Conservation (phyloP, 257 asterid species). For the Euphrasia confusa region DNA sequence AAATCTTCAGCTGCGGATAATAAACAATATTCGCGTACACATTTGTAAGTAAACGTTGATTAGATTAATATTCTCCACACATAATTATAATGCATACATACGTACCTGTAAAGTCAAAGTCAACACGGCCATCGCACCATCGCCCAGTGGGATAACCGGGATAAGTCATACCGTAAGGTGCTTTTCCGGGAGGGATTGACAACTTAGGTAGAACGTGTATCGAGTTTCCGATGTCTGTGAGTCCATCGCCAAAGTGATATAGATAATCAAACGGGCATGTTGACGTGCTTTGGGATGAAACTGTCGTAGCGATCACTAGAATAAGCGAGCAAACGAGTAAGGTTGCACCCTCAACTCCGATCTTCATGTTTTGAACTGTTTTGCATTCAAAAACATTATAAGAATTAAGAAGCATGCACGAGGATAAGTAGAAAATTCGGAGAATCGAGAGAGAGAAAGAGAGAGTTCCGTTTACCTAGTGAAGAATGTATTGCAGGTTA, state of each 20-base stretch:
- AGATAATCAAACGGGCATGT: background rate
- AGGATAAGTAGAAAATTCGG: too few relatives aligned
- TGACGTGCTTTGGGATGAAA: background rate
- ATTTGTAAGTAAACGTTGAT: background rate
- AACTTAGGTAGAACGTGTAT: background rate
- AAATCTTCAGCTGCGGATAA: slow-evolving; percentile 22
- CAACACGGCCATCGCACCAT: slow-evolving; percentile 6
- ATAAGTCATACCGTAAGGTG: slow-evolving; percentile 3
- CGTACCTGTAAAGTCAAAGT: background rate
- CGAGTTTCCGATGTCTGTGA: slow-evolving; percentile 1
- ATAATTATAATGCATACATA: too few relatives aligned
- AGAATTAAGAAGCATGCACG: too few relatives aligned
- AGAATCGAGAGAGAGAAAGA: too few relatives aligned
- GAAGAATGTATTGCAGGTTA: too few relatives aligned
- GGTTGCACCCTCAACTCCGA: background rate
- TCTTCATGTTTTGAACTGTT: background rate
- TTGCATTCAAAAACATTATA: background rate
- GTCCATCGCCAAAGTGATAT: background rate
- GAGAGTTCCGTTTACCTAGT: too few relatives aligned
- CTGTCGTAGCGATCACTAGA: background rate
- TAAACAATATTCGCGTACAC: background rate
- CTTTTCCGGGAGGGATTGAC: background rate
- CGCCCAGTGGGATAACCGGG: slow-evolving; percentile 13
- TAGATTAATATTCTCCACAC: too few relatives aligned
- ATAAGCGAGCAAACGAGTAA: background rate